Evolutionary conservation across 306 rosid species (phyloP).

Genomic region (Cucumis hystrix): DNA sequence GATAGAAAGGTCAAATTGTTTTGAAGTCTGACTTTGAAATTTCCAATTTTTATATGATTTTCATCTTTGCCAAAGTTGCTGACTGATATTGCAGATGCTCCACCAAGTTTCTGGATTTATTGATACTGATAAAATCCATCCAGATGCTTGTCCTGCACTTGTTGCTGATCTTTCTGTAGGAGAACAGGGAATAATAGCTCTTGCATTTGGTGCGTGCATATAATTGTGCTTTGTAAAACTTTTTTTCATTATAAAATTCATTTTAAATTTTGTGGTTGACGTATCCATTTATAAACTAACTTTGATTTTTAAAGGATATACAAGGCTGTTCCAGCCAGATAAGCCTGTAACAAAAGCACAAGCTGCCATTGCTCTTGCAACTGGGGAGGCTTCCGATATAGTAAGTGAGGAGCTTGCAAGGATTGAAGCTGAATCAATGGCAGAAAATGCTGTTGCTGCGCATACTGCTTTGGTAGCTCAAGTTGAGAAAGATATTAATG

Average conservation of each 20-base stretch:
- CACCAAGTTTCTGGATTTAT: conserved; percentile 77
- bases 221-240: neutral
- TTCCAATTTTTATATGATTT: neutral
- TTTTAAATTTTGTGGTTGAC: neutral
- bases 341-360: conserved; percentile 97
- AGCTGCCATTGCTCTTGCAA: conserved; percentile 94
- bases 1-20: conserved; percentile 56
- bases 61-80: neutral
- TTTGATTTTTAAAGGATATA: conserved; percentile 44
- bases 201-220: conserved; percentile 69
- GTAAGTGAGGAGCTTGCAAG: conserved; percentile 96
- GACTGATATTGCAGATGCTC: conserved; percentile 48
- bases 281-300: neutral
- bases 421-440: conserved; percentile 89
- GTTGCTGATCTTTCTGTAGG: conserved; percentile 82
- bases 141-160: conserved; percentile 93
- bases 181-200: conserved; percentile 90
- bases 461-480: conserved; percentile 89
- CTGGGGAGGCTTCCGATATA: conserved; percentile 81
- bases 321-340: conserved; percentile 79
- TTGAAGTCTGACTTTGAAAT: conserved; percentile 14
- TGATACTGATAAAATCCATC: conserved; percentile 80
- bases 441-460: conserved; percentile 89
- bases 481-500: conserved; percentile 85
- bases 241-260: neutral